A percentile compares a stretch with the other conserved stretches of the same genome.
phyloP scores from a whole-genome alignment of 768 basidiomycete genomes.

The Amanita rimosa region DNA sequence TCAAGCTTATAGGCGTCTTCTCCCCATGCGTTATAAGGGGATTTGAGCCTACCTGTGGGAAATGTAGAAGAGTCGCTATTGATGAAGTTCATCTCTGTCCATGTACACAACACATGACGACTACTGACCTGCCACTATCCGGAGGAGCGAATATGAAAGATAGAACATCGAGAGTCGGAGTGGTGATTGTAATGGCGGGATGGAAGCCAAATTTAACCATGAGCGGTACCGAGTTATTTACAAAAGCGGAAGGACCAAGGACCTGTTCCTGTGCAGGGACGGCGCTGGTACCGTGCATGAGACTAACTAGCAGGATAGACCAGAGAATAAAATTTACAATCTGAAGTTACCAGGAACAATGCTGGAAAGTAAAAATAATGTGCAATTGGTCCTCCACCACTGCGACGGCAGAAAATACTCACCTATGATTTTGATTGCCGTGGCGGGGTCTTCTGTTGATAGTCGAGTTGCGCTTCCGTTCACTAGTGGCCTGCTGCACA shows the following conservation, averaged over 20 bases:
- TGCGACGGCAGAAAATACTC: conserved; percentile 15
- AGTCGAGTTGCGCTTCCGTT: conserved; percentile 61
- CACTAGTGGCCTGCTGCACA: conserved; percentile 77
- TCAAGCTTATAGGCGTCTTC: conserved; percentile 62
- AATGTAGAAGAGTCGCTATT: conserved; percentile 28
- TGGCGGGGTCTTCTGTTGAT: conserved; percentile 56
- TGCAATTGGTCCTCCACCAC: neutral
- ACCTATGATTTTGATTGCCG: conserved; percentile 28
- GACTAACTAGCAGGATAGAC: conserved; percentile 9
- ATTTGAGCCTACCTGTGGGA: conserved; percentile 22
- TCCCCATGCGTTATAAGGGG: conserved; percentile 63
- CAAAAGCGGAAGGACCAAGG: conserved; percentile 10
- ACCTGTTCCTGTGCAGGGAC: conserved; percentile 20
- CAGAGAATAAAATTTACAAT: conserved; percentile 18
- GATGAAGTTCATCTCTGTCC: conserved; percentile 43
- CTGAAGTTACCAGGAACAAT: conserved; percentile 10
- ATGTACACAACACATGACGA: conserved; percentile 56
- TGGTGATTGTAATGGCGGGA: conserved; percentile 41
- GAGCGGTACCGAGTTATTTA: conserved; percentile 20
- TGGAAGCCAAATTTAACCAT: conserved; percentile 38
- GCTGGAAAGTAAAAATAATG: neutral
- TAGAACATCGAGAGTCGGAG: conserved; percentile 57
- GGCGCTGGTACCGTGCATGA: conserved; percentile 16
- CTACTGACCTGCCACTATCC: conserved; percentile 35
- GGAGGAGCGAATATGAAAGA: conserved; percentile 70